These are phyloP conservation scores for Panellus pusillus DNA, from an alignment of 768 basidiomycete genomes.

Conservation along the genomic window DNA sequence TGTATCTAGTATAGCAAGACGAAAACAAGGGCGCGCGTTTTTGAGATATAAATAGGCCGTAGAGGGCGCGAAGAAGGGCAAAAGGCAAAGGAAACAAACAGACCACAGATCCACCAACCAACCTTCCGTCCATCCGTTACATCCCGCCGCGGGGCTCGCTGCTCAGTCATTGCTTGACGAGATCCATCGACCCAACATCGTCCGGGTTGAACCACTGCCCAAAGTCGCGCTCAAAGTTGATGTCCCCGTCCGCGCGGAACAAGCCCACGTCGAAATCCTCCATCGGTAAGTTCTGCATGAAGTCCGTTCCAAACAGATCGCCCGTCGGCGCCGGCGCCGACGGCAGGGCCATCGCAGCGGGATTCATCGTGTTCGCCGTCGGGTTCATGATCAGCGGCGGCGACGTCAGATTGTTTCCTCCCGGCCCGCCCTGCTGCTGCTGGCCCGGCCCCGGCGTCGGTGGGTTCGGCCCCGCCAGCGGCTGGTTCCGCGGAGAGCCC, in stretches of 20 bases:
- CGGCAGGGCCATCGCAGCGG: constrained; percentile 14
- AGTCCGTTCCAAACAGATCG: constrained; percentile 37
- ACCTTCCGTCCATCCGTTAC: constrained; percentile 2
- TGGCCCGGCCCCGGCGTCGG: constrained; percentile 29
- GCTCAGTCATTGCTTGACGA: constrained; percentile 16
- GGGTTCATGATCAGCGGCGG: constrained; percentile 29
- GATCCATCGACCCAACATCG: constrained; percentile 36
- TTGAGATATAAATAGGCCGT: constrained; percentile 20
- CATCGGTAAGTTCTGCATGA: constrained; percentile 47
- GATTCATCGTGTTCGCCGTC: constrained; percentile 20
- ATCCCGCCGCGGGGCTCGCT: no score
- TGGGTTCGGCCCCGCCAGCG: constrained; percentile 28
- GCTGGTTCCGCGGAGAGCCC: constrained; percentile 46
- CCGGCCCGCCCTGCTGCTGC: constrained; percentile 22
- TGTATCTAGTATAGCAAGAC: constrained; percentile 22
- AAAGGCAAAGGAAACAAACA: constrained; percentile 5
- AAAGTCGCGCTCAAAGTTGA: constrained; percentile 75
- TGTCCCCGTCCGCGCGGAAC: constrained; percentile 46
- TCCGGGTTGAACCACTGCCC: constrained; percentile 75
- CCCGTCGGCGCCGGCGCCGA: constrained; percentile 3
- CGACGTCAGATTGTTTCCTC: constrained; percentile 28
- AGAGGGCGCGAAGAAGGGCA: background rate
- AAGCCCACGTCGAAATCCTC: constrained; percentile 43
- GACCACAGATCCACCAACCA: constrained; percentile 7
- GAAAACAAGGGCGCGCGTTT: constrained; percentile 14